phyloP scores from a whole-genome alignment of 768 basidiomycete genomes.

The Coprinopsis cinerea region DNA sequence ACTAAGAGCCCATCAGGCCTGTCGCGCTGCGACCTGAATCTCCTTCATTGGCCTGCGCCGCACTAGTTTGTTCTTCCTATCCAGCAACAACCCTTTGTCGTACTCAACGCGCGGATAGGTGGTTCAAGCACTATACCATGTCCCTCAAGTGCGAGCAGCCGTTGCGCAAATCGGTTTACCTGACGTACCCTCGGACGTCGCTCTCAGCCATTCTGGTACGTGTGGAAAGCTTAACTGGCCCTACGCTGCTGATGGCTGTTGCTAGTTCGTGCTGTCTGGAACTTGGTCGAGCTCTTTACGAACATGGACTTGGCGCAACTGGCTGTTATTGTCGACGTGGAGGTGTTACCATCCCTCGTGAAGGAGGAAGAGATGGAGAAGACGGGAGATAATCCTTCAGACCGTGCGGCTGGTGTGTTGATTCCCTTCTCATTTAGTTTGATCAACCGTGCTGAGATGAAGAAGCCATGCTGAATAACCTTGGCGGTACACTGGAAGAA shows the following conservation, averaged over 20 bases:
- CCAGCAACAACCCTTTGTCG: neutral
- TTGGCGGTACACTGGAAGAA: conserved; percentile 40
- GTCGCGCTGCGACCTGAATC: conserved; percentile 59
- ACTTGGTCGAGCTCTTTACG: conserved; percentile 59
- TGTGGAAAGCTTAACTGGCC: neutral
- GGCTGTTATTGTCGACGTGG: conserved; percentile 48
- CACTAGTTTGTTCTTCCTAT: conserved; percentile 36
- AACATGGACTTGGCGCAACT: conserved; percentile 64
- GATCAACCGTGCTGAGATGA: neutral
- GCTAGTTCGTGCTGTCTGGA: conserved; percentile 46
- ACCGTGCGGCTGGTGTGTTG: conserved; percentile 11
- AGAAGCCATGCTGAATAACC: conserved; percentile 44
- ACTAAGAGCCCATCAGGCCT: conserved; percentile 39
- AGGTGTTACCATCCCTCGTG: conserved; percentile 41
- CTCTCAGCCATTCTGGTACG: conserved; percentile 25
- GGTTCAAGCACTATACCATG: conserved; percentile 56
- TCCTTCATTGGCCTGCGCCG: conserved; percentile 49
- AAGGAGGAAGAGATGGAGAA: conserved; percentile 17
- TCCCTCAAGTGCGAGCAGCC: conserved; percentile 62
- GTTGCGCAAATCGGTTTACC: conserved; percentile 29
- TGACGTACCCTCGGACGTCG: conserved; percentile 18
- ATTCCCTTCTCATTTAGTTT: neutral
- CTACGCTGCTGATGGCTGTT: neutral
- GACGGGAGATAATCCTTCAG: conserved; percentile 19
- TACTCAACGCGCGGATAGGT: conserved; percentile 22